A percentile compares a stretch with the other conserved stretches of the same genome.
Conservation (phyloP, 345 rosid species). For the Aethionema arabicum region DNA sequence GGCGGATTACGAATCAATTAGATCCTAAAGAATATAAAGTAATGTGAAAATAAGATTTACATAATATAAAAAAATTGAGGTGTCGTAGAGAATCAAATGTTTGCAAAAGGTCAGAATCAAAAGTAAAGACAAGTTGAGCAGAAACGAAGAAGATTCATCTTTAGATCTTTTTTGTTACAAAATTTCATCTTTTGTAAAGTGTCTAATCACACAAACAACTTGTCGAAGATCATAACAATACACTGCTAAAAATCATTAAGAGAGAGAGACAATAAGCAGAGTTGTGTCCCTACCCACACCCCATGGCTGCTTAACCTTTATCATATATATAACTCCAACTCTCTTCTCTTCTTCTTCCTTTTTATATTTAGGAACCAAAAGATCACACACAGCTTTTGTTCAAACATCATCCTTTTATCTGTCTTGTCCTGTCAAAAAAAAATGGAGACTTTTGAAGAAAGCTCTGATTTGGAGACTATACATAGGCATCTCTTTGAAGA, state of each 20-base stretch:
- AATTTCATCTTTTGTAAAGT: constrained; percentile 24
- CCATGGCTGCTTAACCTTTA: constrained; percentile 28
- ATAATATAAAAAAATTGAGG: not conserved
- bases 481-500: constrained; percentile 57
- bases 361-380: constrained; percentile 22
- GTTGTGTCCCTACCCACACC: constrained; percentile 30
- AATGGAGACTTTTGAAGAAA: constrained; percentile 47
- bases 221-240: constrained; percentile 29
- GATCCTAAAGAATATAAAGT: not conserved
- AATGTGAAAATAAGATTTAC: constrained; percentile 1
- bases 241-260: constrained; percentile 23
- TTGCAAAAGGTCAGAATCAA: constrained; percentile 28
- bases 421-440: constrained; percentile 4
- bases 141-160: constrained; percentile 12
- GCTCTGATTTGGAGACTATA: constrained; percentile 45
- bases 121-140: constrained; percentile 26
- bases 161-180: constrained; percentile 2
- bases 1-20: no score
- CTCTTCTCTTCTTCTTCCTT: constrained; percentile 27
- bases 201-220: constrained; percentile 29
- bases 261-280: constrained; percentile 31
- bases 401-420: constrained; percentile 22
- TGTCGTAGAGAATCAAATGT: constrained; percentile 33
- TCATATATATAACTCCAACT: constrained; percentile 4
- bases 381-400: constrained; percentile 26